Base-by-base conservation (phyloP, 2,329 filamentous ascomycete species). In the Mariannaea elegans region DNA sequence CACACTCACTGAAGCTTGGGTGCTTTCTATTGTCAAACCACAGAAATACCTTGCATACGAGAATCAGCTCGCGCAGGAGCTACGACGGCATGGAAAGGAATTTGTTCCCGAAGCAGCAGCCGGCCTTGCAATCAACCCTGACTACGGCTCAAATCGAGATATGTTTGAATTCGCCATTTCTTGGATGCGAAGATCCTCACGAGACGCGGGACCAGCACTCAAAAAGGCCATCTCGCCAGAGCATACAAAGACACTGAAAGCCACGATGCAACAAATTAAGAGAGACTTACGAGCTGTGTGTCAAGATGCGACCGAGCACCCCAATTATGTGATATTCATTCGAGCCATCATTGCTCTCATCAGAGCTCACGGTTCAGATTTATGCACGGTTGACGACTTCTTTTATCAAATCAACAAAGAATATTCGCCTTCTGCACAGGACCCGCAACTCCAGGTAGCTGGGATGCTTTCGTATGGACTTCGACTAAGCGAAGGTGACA, bases 371-470 rank as follows among this genome's bases (percentile, higher is more conserved):
- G 82, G 80, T 4, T 74, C 80, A 21, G 83, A 85, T 45, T 78
- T 87, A 34, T 85, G 83, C 69, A 72, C 76, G 1, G 76, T 87
- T 4, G 84, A 87, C 65, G 70, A 75, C 2, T 88, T 84, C 69
- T 88, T 84, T 72, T 84, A 83, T 59, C 81, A 84, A 59, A 82
- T 85, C 65, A 85, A 78, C 68, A 78, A 75, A 34, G 83, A 84
- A 56, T 88, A 86, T 70, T 82, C 81, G 3, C 85, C 85, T 3
- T 81, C 85, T 1, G 68, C 74, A 12, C 79, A 86, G 54, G 85
- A 88, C 44, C 85, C 85, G 2, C 80, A 84, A 34, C 76, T 87
- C 4, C 84, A 86, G 59, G 80, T 83, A 21, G 84, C 85, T 4
- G 79, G 78, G 4, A 84, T 88, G 67, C 68, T 84, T 14, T 82